These are phyloP conservation scores for Herpetomonas tarakana DNA, from an alignment of 208 protist species.

Conservation along the genomic window DNA sequence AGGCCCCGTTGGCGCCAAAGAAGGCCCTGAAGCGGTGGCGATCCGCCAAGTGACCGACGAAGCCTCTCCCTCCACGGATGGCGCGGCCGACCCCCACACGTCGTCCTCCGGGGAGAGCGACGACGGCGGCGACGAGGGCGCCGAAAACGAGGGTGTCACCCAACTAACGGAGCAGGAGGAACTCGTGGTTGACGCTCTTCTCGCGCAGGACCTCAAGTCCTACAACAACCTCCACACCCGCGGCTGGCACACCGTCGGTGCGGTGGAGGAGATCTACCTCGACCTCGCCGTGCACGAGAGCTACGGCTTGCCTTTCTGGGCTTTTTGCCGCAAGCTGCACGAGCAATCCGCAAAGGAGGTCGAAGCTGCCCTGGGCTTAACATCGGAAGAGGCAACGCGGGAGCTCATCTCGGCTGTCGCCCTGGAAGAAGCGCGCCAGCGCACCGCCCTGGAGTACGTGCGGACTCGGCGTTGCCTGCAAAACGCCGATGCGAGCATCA, in stretches of 20 bases:
- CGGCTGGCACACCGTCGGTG: constrained; percentile 33
- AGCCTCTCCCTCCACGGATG: too few species aligned
- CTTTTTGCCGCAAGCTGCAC: constrained; percentile 55
- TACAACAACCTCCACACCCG: constrained; percentile 20
- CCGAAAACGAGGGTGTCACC: not conserved
- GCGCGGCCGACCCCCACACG: too few species aligned
- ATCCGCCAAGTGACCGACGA: too few species aligned
- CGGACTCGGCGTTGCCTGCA: not conserved
- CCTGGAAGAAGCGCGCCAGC: constrained; percentile 29
- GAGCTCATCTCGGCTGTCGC: constrained; percentile 39
- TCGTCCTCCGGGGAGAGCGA: not conserved
- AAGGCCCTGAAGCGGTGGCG: too few species aligned
- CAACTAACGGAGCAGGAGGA: constrained; percentile 1
- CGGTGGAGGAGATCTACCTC: constrained; percentile 57
- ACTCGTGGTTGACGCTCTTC: constrained; percentile 16
- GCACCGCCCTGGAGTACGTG: constrained; percentile 20
- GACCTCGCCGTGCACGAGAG: constrained; percentile 49
- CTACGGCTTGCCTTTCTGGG: constrained; percentile 59
- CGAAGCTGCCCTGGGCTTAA: constrained; percentile 36
- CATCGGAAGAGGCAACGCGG: constrained; percentile 27
- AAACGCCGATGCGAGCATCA: not conserved
- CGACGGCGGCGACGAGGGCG: not conserved
- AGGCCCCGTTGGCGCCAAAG: too few species aligned
- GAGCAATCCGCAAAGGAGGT: constrained; percentile 28
- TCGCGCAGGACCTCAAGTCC: constrained; percentile 23